Conservation (phyloP, 164 flowering plant genomes). For the Dillenia suffruticosa region DNA sequence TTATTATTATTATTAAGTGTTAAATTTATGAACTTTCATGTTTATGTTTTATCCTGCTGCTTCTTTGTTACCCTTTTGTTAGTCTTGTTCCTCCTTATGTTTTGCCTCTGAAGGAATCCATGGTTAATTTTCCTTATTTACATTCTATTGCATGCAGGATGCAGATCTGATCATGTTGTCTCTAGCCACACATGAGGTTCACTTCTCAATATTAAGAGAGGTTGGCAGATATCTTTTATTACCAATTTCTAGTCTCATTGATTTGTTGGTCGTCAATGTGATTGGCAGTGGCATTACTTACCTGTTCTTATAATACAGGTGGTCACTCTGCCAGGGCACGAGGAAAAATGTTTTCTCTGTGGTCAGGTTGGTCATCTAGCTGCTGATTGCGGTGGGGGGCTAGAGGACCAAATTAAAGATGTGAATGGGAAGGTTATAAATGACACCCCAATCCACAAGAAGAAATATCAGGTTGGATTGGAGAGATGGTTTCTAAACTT, state of each 20-base stretch:
- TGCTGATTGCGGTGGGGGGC: slow-evolving; percentile 71
- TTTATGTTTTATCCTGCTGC: neutral
- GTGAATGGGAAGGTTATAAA: slow-evolving; percentile 36
- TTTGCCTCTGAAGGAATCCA: neutral
- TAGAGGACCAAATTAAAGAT: slow-evolving; percentile 18
- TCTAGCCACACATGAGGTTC: slow-evolving; percentile 95
- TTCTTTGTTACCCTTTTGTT: neutral
- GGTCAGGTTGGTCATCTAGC: slow-evolving; percentile 94
- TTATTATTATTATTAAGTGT: neutral
- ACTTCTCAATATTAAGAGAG: slow-evolving; percentile 95
- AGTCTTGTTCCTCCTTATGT: neutral
- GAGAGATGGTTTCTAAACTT: neutral
- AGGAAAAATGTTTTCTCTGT: slow-evolving; percentile 82
- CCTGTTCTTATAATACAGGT: slow-evolving; percentile 43
- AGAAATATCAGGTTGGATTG: slow-evolving; percentile 84
- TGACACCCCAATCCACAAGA: slow-evolving; percentile 82
- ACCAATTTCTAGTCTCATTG: neutral
- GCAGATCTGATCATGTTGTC: slow-evolving; percentile 97
- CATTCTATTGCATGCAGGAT: slow-evolving; percentile 47
- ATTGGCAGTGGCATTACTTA: neutral
- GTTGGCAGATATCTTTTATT: slow-evolving; percentile 28
- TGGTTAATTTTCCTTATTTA: neutral
- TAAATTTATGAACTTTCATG: neutral
- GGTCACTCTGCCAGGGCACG: slow-evolving; percentile 74
- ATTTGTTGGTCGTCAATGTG: neutral